phyloP scores from a whole-genome alignment of 306 rosid species.

The Casuarina glauca region DNA sequence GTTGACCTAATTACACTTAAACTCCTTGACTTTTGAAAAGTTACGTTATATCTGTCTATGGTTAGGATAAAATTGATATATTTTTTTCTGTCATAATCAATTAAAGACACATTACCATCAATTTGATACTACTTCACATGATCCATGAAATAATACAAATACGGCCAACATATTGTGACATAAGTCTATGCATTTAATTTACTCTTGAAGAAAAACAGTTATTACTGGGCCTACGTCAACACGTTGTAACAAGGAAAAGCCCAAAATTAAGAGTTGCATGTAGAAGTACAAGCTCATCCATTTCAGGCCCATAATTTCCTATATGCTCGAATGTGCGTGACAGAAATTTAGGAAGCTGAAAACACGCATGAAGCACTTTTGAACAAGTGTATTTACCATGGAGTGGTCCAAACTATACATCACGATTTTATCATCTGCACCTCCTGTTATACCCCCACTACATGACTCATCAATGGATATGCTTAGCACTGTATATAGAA shows the following conservation, averaged over 20 bases:
- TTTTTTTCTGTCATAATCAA: too few species aligned
- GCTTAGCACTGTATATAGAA: constrained; percentile 68
- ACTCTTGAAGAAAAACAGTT: not conserved
- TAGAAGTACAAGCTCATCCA: not conserved
- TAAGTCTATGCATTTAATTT: not conserved
- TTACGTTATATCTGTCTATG: too few species aligned
- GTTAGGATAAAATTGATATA: too few species aligned
- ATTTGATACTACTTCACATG: too few species aligned
- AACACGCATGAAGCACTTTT: not conserved
- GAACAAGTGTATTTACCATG: constrained; percentile 48
- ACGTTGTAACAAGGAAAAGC: not conserved
- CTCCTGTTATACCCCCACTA: constrained; percentile 89
- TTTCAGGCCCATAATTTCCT: not conserved
- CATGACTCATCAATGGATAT: constrained; percentile 64
- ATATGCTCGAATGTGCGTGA: constrained; percentile 8
- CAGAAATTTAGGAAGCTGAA: not conserved
- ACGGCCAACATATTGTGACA: not conserved
- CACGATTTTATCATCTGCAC: constrained; percentile 81
- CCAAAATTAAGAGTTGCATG: not conserved
- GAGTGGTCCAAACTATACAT: constrained; percentile 79
- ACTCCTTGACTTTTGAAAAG: too few species aligned
- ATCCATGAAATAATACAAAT: not conserved
- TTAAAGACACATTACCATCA: too few species aligned
- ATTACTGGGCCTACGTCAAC: not conserved
- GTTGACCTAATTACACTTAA: too few species aligned